Evolutionary conservation across 805 yeast genomes (phyloP), one percentile per base, ranked within the genome.

Genomic region (Candida pseudofarinosa): DNA sequence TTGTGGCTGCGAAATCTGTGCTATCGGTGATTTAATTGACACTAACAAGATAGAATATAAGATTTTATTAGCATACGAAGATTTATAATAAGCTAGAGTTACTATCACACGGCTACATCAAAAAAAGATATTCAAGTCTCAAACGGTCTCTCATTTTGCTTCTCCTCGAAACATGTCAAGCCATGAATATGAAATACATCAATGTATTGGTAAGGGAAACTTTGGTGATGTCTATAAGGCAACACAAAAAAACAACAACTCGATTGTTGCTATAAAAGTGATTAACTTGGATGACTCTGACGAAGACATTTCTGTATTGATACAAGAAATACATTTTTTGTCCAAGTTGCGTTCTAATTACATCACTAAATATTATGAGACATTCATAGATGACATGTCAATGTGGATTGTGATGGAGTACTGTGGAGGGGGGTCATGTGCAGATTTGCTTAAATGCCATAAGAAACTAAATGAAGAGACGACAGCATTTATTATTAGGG

Each of bases 351-450:
- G 71, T 38, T 79, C 84, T n/a, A 77, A 77, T 0, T 78, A 76
- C 53, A 80, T 93, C 40, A 88, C 93, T 1, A 71, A 73, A 35
- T 68, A 68, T 52, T 73, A 67, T 53, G 81, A 80, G 38, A 81
- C 96, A 1, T 77, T 80, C 54, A 60, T 84, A 3, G 69, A 73
- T 35, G 88, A 80, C 35, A 79, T 80, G 35, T 73, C 79, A 4
- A 79, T 93, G 79, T 90, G 89, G 84, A 86, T 91, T 38, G 83
- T 83, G 4, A 88, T 93, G 97, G 99, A 91, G 60, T 88, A 77
- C 57, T 93, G 98, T 62, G 96, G 91, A 10, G 97, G 95, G 20
- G 97, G 97, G 0, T 87, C 97, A 1, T 86, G 96, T 60, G 74
- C 85, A 1, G 95, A 86, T 54, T 70, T 88, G 42, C 56, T 91